phyloP scores from a whole-genome alignment of 1,284 basidiomycete genomes.

The Microbotryum silenes-acaulis region DNA sequence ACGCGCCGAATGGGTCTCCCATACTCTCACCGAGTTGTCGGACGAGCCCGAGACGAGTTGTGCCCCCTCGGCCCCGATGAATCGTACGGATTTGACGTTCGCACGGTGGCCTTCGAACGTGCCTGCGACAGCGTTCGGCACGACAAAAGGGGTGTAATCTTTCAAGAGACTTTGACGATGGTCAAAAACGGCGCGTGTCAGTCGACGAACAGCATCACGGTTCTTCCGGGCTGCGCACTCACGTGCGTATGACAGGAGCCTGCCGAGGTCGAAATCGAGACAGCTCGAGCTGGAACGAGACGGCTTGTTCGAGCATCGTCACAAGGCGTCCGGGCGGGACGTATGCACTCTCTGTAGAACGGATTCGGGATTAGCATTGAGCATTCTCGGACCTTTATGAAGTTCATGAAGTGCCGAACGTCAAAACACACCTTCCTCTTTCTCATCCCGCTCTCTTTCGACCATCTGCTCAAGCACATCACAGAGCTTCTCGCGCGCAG shows the following conservation, averaged over 20 bases:
- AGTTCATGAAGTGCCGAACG: no score
- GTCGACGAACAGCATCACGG: slow-evolving; percentile 36
- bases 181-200: slow-evolving; percentile 23
- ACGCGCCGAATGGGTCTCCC: slow-evolving; percentile 3
- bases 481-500: slow-evolving; percentile 42
- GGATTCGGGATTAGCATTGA: background rate
- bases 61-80: slow-evolving; percentile 41
- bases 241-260: slow-evolving; percentile 37
- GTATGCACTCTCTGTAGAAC: slow-evolving; percentile 24
- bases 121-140: slow-evolving; percentile 35
- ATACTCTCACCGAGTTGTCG: slow-evolving; percentile 40
- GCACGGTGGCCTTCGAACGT: slow-evolving; percentile 42
- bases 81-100: slow-evolving; percentile 46
- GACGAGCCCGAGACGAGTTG: slow-evolving; percentile 44
- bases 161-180: slow-evolving; percentile 33
- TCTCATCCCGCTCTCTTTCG: slow-evolving; percentile 10
- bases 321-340: slow-evolving; percentile 44
- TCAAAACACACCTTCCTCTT: slow-evolving; percentile 2
- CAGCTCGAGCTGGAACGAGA: slow-evolving; percentile 45
- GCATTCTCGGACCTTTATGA: background rate
- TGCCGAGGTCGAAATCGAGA: slow-evolving; percentile 39
- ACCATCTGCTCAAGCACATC: slow-evolving; percentile 32
- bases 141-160: slow-evolving; percentile 38
- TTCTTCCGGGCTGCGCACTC: slow-evolving; percentile 33
- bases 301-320: slow-evolving; percentile 45